Conservation (phyloP, 805 yeast genomes). For the Candida adriatica region DNA sequence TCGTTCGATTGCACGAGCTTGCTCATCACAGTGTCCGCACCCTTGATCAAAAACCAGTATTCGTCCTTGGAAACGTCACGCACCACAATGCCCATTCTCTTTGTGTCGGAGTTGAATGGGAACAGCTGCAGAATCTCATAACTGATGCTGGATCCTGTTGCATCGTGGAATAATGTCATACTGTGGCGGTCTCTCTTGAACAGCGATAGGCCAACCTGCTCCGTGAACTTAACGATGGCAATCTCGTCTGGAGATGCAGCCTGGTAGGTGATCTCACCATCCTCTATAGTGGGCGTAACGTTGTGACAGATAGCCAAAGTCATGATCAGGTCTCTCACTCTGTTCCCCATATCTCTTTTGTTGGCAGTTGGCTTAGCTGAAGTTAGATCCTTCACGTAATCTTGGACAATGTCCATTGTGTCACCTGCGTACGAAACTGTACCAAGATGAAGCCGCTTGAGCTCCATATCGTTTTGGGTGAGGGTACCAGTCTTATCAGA, state of each 20-base stretch:
- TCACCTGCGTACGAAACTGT: conserved; percentile 89
- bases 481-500: conserved; percentile 96
- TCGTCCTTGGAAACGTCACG: conserved; percentile 58
- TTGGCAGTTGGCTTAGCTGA: conserved; percentile 23
- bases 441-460: conserved; percentile 89
- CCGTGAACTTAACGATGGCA: conserved; percentile 92
- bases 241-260: conserved; percentile 99
- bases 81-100: conserved; percentile 91
- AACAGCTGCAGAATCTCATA: conserved; percentile 76
- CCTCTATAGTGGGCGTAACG: conserved; percentile 89
- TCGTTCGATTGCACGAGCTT: conserved; percentile 78
- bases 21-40: conserved; percentile 94
- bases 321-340: conserved; percentile 73
- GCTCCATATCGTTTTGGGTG: conserved; percentile 96
- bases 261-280: conserved; percentile 73
- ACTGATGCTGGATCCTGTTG: conserved; percentile 41
- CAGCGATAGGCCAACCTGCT: conserved; percentile 74
- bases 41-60: conserved; percentile 82
- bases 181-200: conserved; percentile 76
- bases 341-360: conserved; percentile 64
- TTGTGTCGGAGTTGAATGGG: conserved; percentile 94
- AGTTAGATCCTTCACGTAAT: conserved; percentile 40
- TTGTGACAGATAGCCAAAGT: conserved; percentile 94
- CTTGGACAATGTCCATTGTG: conserved; percentile 81
- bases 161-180: conserved; percentile 59